phyloP scores from a whole-genome alignment of 106 monocot genomes.

The Posidonia australis region DNA sequence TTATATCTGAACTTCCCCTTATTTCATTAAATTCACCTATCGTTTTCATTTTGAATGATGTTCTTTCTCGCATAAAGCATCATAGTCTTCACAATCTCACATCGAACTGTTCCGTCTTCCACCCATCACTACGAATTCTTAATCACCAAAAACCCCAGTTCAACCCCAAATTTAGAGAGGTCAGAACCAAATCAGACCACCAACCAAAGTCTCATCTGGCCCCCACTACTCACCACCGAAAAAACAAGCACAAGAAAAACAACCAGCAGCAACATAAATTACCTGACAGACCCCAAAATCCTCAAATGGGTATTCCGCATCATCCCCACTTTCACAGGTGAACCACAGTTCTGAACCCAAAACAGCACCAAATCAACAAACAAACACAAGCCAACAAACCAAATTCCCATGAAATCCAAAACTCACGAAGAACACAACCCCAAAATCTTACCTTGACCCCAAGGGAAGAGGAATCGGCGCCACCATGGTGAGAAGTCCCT shows the following conservation, averaged over 20 bases:
- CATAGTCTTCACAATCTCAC: too few species aligned
- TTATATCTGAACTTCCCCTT: too few species aligned
- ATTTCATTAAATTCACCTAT: too few species aligned
- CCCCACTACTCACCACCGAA: not conserved
- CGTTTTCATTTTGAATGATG: too few species aligned
- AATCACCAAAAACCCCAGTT: not conserved
- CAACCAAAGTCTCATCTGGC: not conserved
- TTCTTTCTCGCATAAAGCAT: too few species aligned
- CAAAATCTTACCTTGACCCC: not conserved
- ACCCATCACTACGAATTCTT: too few species aligned
- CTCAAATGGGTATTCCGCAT: conserved; percentile 4
- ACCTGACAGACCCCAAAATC: conserved; percentile 8
- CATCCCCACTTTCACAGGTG: conserved; percentile 9
- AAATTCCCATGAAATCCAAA: not conserved
- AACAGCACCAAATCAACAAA: not conserved
- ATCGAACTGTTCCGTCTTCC: too few species aligned
- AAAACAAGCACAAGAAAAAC: not conserved
- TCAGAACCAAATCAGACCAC: not conserved
- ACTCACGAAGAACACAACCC: not conserved
- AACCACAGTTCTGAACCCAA: conserved; percentile 10
- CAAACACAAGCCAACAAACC: not conserved
- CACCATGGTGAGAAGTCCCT: not conserved
- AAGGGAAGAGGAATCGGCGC: not conserved
- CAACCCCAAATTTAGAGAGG: not conserved
- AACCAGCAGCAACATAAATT: not conserved